Percentiles rank a stretch among this genome's conserved stretches.
phyloP scores from a whole-genome alignment of 768 basidiomycete genomes.

The Rubroboletus satanas region DNA sequence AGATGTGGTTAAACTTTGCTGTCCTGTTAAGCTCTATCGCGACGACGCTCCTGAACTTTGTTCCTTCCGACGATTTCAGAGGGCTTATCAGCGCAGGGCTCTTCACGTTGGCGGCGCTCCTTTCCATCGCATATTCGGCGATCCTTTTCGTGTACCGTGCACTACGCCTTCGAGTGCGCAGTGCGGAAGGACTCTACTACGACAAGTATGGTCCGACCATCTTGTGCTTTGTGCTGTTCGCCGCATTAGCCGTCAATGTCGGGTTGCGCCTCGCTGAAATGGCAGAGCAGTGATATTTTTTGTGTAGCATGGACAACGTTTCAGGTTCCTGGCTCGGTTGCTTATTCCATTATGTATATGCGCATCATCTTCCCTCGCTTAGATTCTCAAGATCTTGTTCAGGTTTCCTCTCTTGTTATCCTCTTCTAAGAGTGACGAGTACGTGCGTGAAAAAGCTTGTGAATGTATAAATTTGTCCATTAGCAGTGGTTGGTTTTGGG shows the following conservation, averaged over 20 bases:
- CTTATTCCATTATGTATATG: constrained; percentile 1
- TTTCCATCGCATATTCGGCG: constrained; percentile 85
- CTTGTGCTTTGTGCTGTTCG: constrained; percentile 64
- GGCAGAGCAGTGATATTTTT: constrained; percentile 13
- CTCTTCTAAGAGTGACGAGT: not conserved
- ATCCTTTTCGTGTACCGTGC: constrained; percentile 78
- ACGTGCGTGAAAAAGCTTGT: not conserved
- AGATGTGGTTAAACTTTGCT: constrained; percentile 89
- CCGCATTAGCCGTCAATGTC: constrained; percentile 72
- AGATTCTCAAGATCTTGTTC: not conserved
- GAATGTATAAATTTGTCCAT: constrained; percentile 22
- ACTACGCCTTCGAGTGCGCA: constrained; percentile 58
- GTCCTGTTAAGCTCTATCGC: constrained; percentile 89
- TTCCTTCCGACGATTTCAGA: constrained; percentile 61
- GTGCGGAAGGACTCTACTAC: constrained; percentile 81
- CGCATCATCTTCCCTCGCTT: not conserved
- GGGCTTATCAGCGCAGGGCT: constrained; percentile 84
- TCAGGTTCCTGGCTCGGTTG: not conserved
- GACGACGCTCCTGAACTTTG: constrained; percentile 85
- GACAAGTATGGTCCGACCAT: constrained; percentile 84
- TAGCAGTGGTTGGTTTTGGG: constrained; percentile 18
- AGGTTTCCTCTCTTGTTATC: not conserved
- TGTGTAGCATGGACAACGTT: not conserved
- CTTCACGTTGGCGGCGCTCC: constrained; percentile 87
- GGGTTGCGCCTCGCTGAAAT: constrained; percentile 62